Evolutionary conservation across 1,139 yeast species (phyloP).

Genomic region (Blastobotrys illinoisensis): DNA sequence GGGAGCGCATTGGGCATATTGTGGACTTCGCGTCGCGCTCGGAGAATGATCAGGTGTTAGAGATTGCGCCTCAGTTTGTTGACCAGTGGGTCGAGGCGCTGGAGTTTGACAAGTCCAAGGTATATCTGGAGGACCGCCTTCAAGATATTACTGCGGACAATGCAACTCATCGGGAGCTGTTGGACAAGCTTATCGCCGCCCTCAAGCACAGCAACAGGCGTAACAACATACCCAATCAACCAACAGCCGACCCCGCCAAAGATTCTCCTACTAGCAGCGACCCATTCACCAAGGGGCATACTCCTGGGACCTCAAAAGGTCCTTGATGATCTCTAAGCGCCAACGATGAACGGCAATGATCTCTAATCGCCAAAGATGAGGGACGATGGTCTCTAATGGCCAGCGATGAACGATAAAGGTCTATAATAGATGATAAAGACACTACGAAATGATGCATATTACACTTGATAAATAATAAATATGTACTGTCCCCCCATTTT

Average conservation of each 20-base stretch:
- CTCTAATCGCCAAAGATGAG: too few species aligned
- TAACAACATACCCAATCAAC: background rate
- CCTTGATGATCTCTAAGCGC: too few species aligned
- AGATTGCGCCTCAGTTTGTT: background rate
- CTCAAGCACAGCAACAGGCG: background rate
- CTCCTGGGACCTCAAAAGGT: too few species aligned
- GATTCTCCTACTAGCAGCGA: too few species aligned
- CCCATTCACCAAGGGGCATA: too few species aligned
- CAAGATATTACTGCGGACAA: background rate
- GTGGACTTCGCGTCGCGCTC: slow-evolving; percentile 3
- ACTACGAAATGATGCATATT: background rate
- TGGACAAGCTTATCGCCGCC: background rate
- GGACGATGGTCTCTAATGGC: too few species aligned
- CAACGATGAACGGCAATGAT: too few species aligned
- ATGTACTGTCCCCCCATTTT: slow-evolving; percentile 12
- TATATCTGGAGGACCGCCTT: slow-evolving; percentile 1
- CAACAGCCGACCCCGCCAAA: background rate
- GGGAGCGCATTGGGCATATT: slow-evolving; percentile 19
- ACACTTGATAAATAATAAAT: background rate
- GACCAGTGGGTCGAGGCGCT: slow-evolving; percentile 3
- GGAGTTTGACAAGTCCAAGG: slow-evolving; percentile 3
- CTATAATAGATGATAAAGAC: too few species aligned
- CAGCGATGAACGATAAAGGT: too few species aligned
- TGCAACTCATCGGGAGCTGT: background rate
- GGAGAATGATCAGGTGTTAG: background rate